Evolutionary conservation across 371 early-diverging fungal genomes (phyloP).

Genomic region (Mortierella sp.): DNA sequence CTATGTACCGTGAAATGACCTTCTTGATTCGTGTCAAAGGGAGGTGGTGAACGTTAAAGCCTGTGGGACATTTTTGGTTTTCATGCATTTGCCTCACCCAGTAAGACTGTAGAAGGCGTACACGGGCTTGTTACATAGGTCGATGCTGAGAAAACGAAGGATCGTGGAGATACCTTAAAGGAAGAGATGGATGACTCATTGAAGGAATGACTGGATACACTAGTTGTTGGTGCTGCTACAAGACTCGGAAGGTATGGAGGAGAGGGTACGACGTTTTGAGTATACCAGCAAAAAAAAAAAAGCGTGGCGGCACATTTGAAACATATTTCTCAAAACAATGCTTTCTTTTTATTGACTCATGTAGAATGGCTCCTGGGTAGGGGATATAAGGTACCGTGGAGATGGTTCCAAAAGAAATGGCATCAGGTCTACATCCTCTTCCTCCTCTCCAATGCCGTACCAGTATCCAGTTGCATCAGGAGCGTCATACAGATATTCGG

Average conservation of each 20-base stretch:
- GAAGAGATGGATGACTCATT: slow-evolving; percentile 30
- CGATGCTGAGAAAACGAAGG: slow-evolving; percentile 39
- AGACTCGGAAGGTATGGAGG: not conserved
- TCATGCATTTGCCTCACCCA: slow-evolving; percentile 68
- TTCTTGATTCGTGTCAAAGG: slow-evolving; percentile 99
- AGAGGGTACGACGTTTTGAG: not conserved
- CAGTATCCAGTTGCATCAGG: slow-evolving; percentile 4
- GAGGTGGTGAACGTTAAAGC: slow-evolving; percentile 94
- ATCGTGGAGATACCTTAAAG: slow-evolving; percentile 38
- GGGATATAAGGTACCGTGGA: not conserved
- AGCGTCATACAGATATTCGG: slow-evolving; percentile 19
- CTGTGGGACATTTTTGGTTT: slow-evolving; percentile 64
- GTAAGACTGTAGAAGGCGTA: slow-evolving; percentile 58
- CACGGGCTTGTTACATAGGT: slow-evolving; percentile 54
- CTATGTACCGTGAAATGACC: slow-evolving; percentile 90
- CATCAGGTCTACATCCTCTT: slow-evolving; percentile 13
- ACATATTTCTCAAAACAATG: not conserved
- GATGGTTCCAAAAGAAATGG: too few species aligned
- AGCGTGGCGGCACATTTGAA: not conserved
- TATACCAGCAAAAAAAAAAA: not conserved
- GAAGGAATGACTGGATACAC: slow-evolving; percentile 11
- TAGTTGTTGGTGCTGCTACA: slow-evolving; percentile 26
- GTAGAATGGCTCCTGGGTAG: not conserved
- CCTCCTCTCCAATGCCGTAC: not conserved
- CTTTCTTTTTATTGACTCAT: not conserved